phyloP scores from a whole-genome alignment of 192 early-diverging fungal species.

The Dimargaris xerosporica region DNA sequence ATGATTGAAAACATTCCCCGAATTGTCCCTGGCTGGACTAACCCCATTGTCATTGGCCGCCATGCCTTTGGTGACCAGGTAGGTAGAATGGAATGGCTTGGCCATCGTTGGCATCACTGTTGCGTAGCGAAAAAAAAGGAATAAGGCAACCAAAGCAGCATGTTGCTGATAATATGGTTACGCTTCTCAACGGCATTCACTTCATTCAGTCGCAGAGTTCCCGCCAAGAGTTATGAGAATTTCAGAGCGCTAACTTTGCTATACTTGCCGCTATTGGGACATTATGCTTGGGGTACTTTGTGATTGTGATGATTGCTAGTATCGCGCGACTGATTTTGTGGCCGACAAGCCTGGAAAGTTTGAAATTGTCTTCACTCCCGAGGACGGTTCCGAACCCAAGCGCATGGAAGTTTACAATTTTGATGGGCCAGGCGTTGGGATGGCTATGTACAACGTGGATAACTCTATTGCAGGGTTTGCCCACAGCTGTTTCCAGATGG shows the following conservation, averaged over 20 bases:
- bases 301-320: conserved; percentile 28
- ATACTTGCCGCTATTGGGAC: too few relatives aligned
- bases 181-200: too few relatives aligned
- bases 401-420: conserved; percentile 72
- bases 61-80: conserved; percentile 96
- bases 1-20: conserved; percentile 81
- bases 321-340: conserved; percentile 93
- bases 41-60: conserved; percentile 90
- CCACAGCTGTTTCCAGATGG: conserved; percentile 87
- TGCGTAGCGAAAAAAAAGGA: too few relatives aligned
- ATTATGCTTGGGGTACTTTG: too few relatives aligned
- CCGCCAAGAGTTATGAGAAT: too few relatives aligned
- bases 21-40: conserved; percentile 85
- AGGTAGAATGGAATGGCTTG: neutral
- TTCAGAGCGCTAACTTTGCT: too few relatives aligned
- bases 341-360: conserved; percentile 78
- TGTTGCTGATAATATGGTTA: too few relatives aligned
- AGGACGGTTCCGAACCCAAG: conserved; percentile 46
- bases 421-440: conserved; percentile 68
- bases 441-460: conserved; percentile 93
- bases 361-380: conserved; percentile 80
- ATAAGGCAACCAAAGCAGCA: too few relatives aligned
- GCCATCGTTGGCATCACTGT: too few relatives aligned
- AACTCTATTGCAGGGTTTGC: conserved; percentile 90
- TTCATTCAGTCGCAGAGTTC: too few relatives aligned